Evolutionary conservation across 352 stramenopile species (phyloP).

Genomic region (Pythium angustatum): DNA sequence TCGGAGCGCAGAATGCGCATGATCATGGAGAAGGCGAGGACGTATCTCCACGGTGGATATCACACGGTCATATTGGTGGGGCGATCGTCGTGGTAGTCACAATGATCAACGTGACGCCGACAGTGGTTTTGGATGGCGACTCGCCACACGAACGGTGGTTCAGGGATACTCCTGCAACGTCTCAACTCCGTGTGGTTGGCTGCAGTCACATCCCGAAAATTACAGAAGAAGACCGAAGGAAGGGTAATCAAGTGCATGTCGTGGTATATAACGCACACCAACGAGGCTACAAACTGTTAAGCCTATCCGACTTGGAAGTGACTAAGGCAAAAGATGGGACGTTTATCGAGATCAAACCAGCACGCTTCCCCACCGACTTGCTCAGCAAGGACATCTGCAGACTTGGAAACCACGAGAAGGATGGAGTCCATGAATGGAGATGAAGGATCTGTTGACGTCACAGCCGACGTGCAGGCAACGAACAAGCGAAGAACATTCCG

Average conservation of each 20-base stretch:
- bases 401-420: not conserved
- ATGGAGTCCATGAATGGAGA: conserved; percentile 3
- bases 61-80: conserved; percentile 8
- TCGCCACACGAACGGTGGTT: conserved; percentile 10
- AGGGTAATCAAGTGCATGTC: conserved; percentile 24
- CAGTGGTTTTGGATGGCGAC: conserved; percentile 3
- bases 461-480: not conserved
- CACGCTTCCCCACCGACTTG: conserved; percentile 4
- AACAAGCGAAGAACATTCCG: not conserved
- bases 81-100: conserved; percentile 12
- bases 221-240: not conserved
- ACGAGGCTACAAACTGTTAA: conserved; percentile 20
- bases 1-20: conserved; percentile 17
- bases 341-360: conserved; percentile 24
- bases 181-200: not conserved
- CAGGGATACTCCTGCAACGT: conserved; percentile 6
- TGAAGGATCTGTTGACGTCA: conserved; percentile 1
- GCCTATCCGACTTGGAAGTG: conserved; percentile 6
- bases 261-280: conserved; percentile 22
- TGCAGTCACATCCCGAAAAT: conserved; percentile 14
- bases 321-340: conserved; percentile 16
- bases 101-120: conserved; percentile 19
- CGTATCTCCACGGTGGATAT: conserved; percentile 12
- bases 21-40: conserved; percentile 25
- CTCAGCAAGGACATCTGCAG: conserved; percentile 15